Conservation (phyloP, 108 stramenopile genomes). For the Bacterosira constricta region DNA sequence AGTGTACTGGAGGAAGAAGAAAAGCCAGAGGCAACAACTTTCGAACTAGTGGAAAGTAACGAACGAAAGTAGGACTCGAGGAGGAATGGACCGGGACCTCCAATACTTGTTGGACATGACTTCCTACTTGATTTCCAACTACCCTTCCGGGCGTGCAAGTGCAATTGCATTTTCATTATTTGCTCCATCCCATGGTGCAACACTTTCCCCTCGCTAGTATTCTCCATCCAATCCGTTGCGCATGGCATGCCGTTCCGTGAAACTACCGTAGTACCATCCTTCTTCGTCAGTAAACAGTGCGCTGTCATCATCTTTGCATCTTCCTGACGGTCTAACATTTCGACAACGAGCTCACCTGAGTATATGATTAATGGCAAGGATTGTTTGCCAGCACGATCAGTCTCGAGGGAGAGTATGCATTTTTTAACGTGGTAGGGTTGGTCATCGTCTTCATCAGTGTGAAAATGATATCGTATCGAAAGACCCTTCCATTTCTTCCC, state of each 20-base stretch:
- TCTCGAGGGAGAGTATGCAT: conserved; percentile 34
- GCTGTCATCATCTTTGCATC: background rate
- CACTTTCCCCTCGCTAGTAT: conserved; percentile 7
- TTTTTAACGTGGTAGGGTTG: background rate
- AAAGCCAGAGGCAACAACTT: background rate
- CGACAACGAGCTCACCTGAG: conserved; percentile 34
- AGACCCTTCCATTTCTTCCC: conserved; percentile 29
- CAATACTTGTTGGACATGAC: background rate
- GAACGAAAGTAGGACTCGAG: conserved; percentile 26
- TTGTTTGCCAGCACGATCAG: conserved; percentile 43
- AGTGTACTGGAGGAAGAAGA: background rate
- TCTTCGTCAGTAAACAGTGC: conserved; percentile 10
- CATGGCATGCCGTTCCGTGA: conserved; percentile 20
- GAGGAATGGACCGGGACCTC: too few species aligned
- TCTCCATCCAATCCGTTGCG: conserved; percentile 29
- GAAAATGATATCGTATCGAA: conserved; percentile 27
- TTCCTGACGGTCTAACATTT: conserved; percentile 26
- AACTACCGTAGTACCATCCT: background rate
- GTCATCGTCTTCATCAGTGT: background rate
- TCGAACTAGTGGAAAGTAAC: conserved; percentile 1
- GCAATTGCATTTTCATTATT: conserved; percentile 9
- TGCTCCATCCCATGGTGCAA: conserved; percentile 19
- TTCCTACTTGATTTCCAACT: background rate
- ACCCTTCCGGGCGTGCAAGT: background rate
- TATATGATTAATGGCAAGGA: conserved; percentile 40